Conservation (phyloP, 139 green algal species). For the Chlamydomonas sphaeroides region DNA sequence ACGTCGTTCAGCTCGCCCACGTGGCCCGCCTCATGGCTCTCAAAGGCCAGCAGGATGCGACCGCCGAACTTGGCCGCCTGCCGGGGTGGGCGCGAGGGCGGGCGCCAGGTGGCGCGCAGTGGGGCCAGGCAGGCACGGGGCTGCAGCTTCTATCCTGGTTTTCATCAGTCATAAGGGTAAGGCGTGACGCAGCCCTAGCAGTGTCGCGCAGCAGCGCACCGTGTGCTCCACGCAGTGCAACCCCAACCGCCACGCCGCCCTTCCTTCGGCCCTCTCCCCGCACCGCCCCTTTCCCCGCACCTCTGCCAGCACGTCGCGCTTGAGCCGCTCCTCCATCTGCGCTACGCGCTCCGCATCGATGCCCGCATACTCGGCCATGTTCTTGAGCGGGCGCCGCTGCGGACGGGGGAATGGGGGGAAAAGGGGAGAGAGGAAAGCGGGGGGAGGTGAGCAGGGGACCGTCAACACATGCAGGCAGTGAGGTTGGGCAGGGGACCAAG, state of each 20-base stretch:
- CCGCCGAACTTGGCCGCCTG: slow-evolving; percentile 65
- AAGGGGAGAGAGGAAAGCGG: not conserved
- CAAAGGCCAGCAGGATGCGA: slow-evolving; percentile 82
- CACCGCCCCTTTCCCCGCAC: slow-evolving; percentile 25
- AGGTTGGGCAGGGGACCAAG: too few species aligned
- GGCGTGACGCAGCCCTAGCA: too few species aligned
- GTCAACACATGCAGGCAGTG: too few species aligned
- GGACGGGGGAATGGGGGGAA: not conserved
- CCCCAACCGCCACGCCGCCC: not conserved
- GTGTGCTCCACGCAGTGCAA: too few species aligned
- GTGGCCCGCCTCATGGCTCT: slow-evolving; percentile 56
- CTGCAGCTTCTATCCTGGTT: too few species aligned
- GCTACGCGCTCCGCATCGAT: slow-evolving; percentile 87
- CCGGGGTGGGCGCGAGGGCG: too few species aligned
- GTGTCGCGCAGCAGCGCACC: too few species aligned
- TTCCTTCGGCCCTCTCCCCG: not conserved
- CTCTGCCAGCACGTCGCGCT: slow-evolving; percentile 88
- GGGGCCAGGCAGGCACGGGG: too few species aligned
- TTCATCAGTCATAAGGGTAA: too few species aligned
- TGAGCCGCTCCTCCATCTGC: slow-evolving; percentile 92
- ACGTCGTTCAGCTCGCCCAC: slow-evolving; percentile 51
- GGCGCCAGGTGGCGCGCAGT: too few species aligned
- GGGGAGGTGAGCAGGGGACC: too few species aligned
- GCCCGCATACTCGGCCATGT: slow-evolving; percentile 94
- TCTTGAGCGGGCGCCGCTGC: slow-evolving; percentile 86